Evolutionary conservation across 1,139 yeast species (phyloP), one percentile per base, ranked within the genome.

Genomic region (Taiozyma sp.): DNA sequence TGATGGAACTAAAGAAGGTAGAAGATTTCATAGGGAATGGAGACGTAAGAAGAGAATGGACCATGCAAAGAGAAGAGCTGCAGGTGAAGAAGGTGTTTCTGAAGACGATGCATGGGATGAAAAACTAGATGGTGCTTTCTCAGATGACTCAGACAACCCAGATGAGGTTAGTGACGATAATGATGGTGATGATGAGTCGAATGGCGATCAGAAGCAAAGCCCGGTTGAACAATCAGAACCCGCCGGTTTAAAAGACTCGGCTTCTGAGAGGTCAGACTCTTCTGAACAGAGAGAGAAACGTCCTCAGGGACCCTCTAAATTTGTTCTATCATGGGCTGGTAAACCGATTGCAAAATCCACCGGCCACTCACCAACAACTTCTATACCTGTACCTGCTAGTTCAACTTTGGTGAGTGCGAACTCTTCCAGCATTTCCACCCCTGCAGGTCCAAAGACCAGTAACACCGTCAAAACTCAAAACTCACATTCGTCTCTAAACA

Each of bases 11-110:
- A 45, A 19, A 45, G 19, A 6, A 10, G 52, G 50, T 7, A 34
- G 52, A 26, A 24, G 6, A 9, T 11, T 19, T 9, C 26, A 24
- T 8, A 41, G 49, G 5, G 37, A 24, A 22, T 26, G 24, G 29
- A 43, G 46, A 35, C 42, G 39, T 8, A 10, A 14, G 10, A 50
- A 41, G 28, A 43, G 45, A 29, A 13, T n/a, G 14, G 32, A 19
- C 6, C 48, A 45, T 29, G 28, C 21, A 5, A 29, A 7, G 11
- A 43, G 47, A 43, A 44, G 45, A 34, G 26, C 24, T 2, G 40
- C 28, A 13, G 50, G 46, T 16, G 53, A 45, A 41, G 5, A 26
- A 13, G 37, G 45, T 34, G 39, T 47, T 19, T 44, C 48, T 34
- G 45, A 43, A 8, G 53, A 47, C 35, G 50, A 49, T 28, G 29